Evolutionary conservation across 345 rosid genomes (phyloP).

Genomic region (Hypericum androsaemum): DNA sequence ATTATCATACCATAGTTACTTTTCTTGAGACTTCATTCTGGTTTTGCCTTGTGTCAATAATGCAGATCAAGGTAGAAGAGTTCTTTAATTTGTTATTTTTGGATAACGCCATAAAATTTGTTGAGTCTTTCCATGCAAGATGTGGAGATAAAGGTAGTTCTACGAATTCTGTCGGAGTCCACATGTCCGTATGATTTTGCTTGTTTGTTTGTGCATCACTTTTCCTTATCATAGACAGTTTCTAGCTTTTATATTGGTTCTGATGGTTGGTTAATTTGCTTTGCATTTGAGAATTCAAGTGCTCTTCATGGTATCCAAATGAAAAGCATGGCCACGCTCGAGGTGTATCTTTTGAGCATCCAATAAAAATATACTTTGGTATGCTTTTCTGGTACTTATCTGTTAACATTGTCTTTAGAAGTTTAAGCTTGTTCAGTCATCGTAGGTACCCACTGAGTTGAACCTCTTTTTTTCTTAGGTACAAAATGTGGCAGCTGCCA

Average conservation of each 20-base stretch:
- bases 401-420: conserved; percentile 6
- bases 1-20: conserved; percentile 1
- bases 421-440: not conserved
- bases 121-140: conserved; percentile 64
- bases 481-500: conserved; percentile 88
- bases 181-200: conserved; percentile 3
- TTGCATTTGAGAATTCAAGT: conserved; percentile 57
- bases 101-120: conserved; percentile 49
- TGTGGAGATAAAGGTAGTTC: conserved; percentile 90
- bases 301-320: conserved; percentile 68
- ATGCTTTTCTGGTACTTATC: conserved; percentile 13
- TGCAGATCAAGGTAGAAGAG: conserved; percentile 81
- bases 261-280: conserved; percentile 2
- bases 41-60: conserved; percentile 5
- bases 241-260: no score
- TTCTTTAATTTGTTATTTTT: conserved; percentile 68
- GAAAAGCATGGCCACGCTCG: conserved; percentile 70
- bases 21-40: conserved; percentile 1
- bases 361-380: conserved; percentile 94
- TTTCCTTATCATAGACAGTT: not conserved
- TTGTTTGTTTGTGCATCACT: not conserved
- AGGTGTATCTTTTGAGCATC: conserved; percentile 80
- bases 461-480: conserved; percentile 40
- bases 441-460: not conserved
- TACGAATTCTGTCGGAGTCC: conserved; percentile 6